Evolutionary conservation across 345 rosid species (phyloP).

Genomic region (Populus davidiana): DNA sequence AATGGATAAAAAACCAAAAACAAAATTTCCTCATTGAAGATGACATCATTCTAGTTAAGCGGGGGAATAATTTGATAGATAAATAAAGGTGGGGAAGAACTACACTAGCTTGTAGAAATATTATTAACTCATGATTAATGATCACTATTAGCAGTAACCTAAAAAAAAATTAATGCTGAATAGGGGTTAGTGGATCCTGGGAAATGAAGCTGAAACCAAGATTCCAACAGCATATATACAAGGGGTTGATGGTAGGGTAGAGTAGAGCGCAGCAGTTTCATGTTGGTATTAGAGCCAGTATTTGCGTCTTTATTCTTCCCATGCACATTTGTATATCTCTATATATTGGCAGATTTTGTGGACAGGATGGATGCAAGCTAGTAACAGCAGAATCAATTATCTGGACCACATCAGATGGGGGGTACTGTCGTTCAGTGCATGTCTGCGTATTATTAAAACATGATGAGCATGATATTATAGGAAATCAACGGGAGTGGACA

Average conservation of each 20-base stretch:
- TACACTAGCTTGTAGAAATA: background rate
- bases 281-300: conserved; percentile 73
- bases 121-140: background rate
- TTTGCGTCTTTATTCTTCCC: conserved; percentile 95
- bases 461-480: background rate
- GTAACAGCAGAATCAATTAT: conserved; percentile 76
- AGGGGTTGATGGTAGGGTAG: background rate
- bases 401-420: conserved; percentile 92
- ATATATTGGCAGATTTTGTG: conserved; percentile 75
- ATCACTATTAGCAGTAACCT: background rate
- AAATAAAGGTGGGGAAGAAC: background rate
- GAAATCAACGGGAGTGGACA: background rate
- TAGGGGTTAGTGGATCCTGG: background rate
- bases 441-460: conserved; percentile 44
- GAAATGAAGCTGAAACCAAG: conserved; percentile 4
- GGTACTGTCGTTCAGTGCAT: conserved; percentile 80
- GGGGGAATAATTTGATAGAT: background rate
- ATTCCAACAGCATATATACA: conserved; percentile 22
- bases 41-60: background rate
- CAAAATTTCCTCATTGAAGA: background rate
- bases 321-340: conserved; percentile 84
- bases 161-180: too few relatives aligned
- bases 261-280: background rate
- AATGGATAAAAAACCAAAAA: background rate
- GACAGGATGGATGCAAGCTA: conserved; percentile 74